A percentile compares a stretch with the other conserved stretches of the same genome.
Evolutionary conservation across 768 basidiomycete species (phyloP).

Genomic region (Hypsizygus marmoreus): DNA sequence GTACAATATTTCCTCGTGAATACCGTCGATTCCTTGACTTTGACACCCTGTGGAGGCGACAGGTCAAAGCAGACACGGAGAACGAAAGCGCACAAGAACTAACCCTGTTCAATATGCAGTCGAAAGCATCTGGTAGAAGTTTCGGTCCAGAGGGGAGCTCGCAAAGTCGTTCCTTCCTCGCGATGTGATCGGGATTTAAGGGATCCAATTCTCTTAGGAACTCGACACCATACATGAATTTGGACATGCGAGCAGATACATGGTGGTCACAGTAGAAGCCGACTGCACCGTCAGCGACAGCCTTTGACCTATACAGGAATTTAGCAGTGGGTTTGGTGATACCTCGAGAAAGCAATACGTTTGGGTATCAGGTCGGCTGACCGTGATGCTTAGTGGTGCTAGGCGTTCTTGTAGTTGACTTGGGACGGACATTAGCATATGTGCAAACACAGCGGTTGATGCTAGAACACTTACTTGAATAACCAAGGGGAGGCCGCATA

Average conservation of each 20-base stretch:
- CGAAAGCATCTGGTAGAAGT: slow-evolving; percentile 80
- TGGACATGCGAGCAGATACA: slow-evolving; percentile 79
- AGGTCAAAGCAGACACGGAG: not conserved
- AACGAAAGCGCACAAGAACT: slow-evolving; percentile 21
- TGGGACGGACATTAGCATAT: not conserved
- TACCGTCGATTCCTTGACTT: slow-evolving; percentile 80
- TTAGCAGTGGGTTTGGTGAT: not conserved
- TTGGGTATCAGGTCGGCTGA: slow-evolving; percentile 78
- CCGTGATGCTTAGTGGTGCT: slow-evolving; percentile 51
- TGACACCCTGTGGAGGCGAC: slow-evolving; percentile 53
- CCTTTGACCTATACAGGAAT: slow-evolving; percentile 63
- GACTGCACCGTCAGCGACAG: slow-evolving; percentile 81
- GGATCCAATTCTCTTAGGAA: slow-evolving; percentile 70
- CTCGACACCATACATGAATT: slow-evolving; percentile 83
- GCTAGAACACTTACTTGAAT: slow-evolving; percentile 42
- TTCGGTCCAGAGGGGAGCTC: slow-evolving; percentile 78
- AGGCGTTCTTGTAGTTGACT: slow-evolving; percentile 74
- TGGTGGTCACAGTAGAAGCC: slow-evolving; percentile 86
- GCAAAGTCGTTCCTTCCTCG: slow-evolving; percentile 64
- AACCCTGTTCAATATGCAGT: slow-evolving; percentile 74
- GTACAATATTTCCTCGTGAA: slow-evolving; percentile 84
- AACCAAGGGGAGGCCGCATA: slow-evolving; percentile 85
- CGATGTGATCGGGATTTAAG: slow-evolving; percentile 64
- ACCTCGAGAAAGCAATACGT: slow-evolving; percentile 48
- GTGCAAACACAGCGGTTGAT: not conserved